These are phyloP conservation scores for Paramecium tetraurelia DNA, from an alignment of 73 alveolate genomes.

Conservation along the genomic window DNA sequence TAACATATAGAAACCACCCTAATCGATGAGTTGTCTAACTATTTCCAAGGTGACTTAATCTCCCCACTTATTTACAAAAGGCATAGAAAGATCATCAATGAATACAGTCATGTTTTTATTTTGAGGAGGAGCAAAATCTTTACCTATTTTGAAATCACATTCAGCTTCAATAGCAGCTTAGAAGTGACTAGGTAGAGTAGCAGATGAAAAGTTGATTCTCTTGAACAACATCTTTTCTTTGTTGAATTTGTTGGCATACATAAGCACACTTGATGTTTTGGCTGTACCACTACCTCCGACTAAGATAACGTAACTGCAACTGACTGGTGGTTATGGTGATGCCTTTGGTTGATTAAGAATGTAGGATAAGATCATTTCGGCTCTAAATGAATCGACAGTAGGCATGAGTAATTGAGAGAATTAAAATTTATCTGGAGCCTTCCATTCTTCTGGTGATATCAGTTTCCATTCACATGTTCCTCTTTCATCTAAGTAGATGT, in stretches of 20 bases:
- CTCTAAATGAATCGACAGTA: slow-evolving; percentile 99
- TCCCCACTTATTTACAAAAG: slow-evolving; percentile 97
- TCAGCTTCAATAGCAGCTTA: slow-evolving; percentile 99
- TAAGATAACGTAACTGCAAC: slow-evolving; percentile 40
- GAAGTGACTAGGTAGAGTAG: slow-evolving; percentile 99
- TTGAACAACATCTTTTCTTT: slow-evolving; percentile 93
- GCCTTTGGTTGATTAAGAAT: slow-evolving; percentile 86
- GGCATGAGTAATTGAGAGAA: slow-evolving; percentile 99
- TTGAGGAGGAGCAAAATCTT: slow-evolving; percentile 97
- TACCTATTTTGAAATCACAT: slow-evolving; percentile 97
- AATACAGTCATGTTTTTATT: slow-evolving; percentile 98
- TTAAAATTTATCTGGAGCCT: slow-evolving; percentile 89
- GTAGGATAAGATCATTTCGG: slow-evolving; percentile 94
- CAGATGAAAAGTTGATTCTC: slow-evolving; percentile 99
- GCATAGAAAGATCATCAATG: slow-evolving; percentile 97
- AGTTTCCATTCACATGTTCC: slow-evolving; percentile 83
- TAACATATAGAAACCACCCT: slow-evolving; percentile 98
- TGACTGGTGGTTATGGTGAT: slow-evolving; percentile 61
- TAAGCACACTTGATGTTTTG: slow-evolving; percentile 98
- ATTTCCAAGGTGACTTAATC: slow-evolving; percentile 99
- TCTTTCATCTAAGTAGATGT: slow-evolving; percentile 91
- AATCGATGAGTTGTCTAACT: slow-evolving; percentile 97
- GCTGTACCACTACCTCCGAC: slow-evolving; percentile 99
- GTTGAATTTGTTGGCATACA: slow-evolving; percentile 86
- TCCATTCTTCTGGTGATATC: slow-evolving; percentile 76